Evolutionary conservation across 2,329 filamentous ascomycete genomes (phyloP).

Genomic region (Microdochium paspali): DNA sequence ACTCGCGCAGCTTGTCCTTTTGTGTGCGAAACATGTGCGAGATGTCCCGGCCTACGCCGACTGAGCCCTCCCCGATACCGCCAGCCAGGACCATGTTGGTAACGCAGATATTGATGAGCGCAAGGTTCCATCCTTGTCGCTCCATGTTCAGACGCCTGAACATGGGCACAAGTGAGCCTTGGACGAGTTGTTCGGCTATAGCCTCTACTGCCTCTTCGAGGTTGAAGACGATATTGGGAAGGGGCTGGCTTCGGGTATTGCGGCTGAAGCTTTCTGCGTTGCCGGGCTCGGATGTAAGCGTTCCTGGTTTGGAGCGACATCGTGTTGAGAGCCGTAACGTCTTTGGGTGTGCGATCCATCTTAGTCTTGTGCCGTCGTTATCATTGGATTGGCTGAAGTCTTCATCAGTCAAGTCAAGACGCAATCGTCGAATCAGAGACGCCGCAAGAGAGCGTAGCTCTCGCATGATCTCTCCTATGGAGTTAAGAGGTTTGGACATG

Average conservation of each 20-base stretch:
- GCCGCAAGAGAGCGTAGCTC: slow-evolving; percentile 60
- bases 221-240: slow-evolving; percentile 67
- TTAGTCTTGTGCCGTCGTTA: slow-evolving; percentile 11
- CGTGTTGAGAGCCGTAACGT: slow-evolving; percentile 76
- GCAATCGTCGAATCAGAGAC: slow-evolving; percentile 71
- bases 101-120: slow-evolving; percentile 77
- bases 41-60: slow-evolving; percentile 65
- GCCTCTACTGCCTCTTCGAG: slow-evolving; percentile 46
- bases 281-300: slow-evolving; percentile 34
- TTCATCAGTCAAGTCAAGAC: slow-evolving; percentile 58
- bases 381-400: slow-evolving; percentile 24
- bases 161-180: slow-evolving; percentile 58
- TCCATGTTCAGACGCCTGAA: slow-evolving; percentile 67
- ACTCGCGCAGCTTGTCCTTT: slow-evolving; percentile 58
- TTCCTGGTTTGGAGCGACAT: slow-evolving; percentile 29
- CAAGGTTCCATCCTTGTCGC: slow-evolving; percentile 65
- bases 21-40: slow-evolving; percentile 73
- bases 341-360: slow-evolving; percentile 73
- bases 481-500: slow-evolving; percentile 54
- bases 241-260: slow-evolving; percentile 63
- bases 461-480: slow-evolving; percentile 50
- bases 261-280: slow-evolving; percentile 51
- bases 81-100: slow-evolving; percentile 67
- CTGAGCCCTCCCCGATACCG: slow-evolving; percentile 24
- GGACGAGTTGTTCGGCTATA: slow-evolving; percentile 59